Base-by-base conservation (phyloP, 495 filamentous ascomycete species). In the Penicillium malachiteum region DNA sequence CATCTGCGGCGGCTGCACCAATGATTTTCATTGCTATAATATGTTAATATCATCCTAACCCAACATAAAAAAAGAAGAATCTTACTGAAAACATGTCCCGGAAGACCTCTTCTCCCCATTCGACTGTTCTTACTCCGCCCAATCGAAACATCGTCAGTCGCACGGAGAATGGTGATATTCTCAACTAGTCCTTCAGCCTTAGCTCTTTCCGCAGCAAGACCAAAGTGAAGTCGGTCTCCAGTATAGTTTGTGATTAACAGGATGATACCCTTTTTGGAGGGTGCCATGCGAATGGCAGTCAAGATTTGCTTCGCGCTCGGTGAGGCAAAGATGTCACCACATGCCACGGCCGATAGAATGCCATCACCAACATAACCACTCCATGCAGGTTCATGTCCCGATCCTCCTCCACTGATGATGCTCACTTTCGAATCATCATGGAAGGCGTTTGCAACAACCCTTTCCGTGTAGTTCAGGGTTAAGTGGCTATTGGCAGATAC, bases 51-150 rank as follows among this genome's bases (percentile, higher is more conserved):
- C 34, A 7, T 33, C 5, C 43, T n/a, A 31, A 3, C 21, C 1
- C 3, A 46, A 5, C 11, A 17, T 14, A 1, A 35, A 48, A n/a
- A 7, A 12, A 17, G n/a, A 35, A 5, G 14, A 38, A 10, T 31
- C 54, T 39, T 40, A 57, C 54, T 57, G 41, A 57, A 57, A 38
- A 57, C 33, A 52, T 57, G 48, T 1, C 54, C 54, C 1, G 54
- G 54, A 2, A 57, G 35, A 8, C 54, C 54, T 45, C 54, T 30
- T 14, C 54, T 32, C 3, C 54, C 54, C 54, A 57, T 57, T 12
- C 52, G 42, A 26, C 48, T 57, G 16, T 52, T 52, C 30, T 54
- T 46, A 21, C 52, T 46, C 40, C 50, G 41, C 45, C 40, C 42
- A 48, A 59, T 46, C 13, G 42, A 54, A 11, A 54, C 52, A 48